Base-by-base conservation (phyloP, 805 yeast species). In the Candida fluviatilis region DNA sequence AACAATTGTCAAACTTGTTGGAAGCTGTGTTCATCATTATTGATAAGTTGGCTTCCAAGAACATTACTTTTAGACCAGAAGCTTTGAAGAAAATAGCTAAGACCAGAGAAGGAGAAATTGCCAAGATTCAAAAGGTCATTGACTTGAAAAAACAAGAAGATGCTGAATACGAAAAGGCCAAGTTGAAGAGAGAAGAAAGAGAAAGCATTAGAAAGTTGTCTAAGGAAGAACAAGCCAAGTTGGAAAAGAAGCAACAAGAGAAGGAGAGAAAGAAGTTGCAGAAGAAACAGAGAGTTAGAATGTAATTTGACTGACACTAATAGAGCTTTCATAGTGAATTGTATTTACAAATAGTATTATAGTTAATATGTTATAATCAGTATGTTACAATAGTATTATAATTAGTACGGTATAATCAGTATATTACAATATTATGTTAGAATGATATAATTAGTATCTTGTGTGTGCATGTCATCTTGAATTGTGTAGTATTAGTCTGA, bases 201-300 rank as follows among this genome's bases (percentile, higher is more conserved):
- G 83, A 83, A 47, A 65, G 68, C 38, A 52, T 75, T 46, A 64
- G 74, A 48, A 73, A 71, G 47, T 64, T 84, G 54, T 71, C 82
- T 33, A 82, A 87, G 43, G 88, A 82, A 52, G 93, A 84, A 57
- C 93, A 84, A 65, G 80, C 80, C 48, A 86, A 84, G 65, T 60
- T 75, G 31, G 91, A 84, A 47, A 80, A 78, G 67, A 86, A 83
- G 67, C 87, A 83, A 60, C 70, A 71, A 48, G 95, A 86, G 50
- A 87, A 82, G 70, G 87, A 80, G 62, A 86, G 82, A 57, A 80
- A 88, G 68, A 85, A 86, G 64, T 65, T 66, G 57, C 73, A 68
- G 64, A 80, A 74, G 62, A 80, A 77, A 63, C 82, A 82, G 62
- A 79, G 72, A 50, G 54, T 62, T 28, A 63, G 61, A 49, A 52